Evolutionary conservation across 805 yeast species (phyloP).

Genomic region (Blastobotrys americana): DNA sequence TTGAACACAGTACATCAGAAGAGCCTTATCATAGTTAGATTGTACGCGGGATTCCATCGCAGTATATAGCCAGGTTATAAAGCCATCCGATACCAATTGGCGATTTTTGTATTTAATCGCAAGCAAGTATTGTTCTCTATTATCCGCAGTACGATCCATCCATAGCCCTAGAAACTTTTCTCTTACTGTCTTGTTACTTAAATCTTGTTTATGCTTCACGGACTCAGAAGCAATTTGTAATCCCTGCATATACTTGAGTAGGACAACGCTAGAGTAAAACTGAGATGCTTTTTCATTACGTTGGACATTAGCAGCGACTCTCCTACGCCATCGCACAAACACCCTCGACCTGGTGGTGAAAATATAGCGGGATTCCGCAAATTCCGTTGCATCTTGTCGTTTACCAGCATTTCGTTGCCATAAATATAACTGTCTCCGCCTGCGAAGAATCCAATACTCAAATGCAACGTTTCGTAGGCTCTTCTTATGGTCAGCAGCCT

Average conservation of each 20-base stretch:
- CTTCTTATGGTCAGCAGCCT: neutral
- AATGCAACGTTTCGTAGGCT: slow-evolving; percentile 3
- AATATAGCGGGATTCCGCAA: neutral
- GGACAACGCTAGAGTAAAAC: neutral
- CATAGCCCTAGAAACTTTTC: neutral
- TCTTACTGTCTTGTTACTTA: neutral
- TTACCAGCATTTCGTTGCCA: neutral
- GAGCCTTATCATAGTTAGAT: neutral
- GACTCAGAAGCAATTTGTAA: neutral
- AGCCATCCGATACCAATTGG: neutral
- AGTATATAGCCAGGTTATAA: neutral
- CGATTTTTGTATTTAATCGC: neutral
- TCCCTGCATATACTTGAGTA: neutral
- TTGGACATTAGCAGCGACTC: neutral
- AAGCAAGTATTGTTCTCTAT: neutral
- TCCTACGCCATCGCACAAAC: neutral
- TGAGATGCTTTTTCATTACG: neutral
- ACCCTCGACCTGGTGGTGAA: neutral
- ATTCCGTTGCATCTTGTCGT: slow-evolving; percentile 3
- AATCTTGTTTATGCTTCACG: neutral
- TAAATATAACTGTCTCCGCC: neutral
- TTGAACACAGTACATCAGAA: neutral
- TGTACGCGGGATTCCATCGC: neutral
- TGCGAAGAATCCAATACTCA: slow-evolving; percentile 2
- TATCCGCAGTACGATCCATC: neutral